These are phyloP conservation scores for Angomonas ambiguus DNA, from an alignment of 208 protist species.

Conservation along the genomic window DNA sequence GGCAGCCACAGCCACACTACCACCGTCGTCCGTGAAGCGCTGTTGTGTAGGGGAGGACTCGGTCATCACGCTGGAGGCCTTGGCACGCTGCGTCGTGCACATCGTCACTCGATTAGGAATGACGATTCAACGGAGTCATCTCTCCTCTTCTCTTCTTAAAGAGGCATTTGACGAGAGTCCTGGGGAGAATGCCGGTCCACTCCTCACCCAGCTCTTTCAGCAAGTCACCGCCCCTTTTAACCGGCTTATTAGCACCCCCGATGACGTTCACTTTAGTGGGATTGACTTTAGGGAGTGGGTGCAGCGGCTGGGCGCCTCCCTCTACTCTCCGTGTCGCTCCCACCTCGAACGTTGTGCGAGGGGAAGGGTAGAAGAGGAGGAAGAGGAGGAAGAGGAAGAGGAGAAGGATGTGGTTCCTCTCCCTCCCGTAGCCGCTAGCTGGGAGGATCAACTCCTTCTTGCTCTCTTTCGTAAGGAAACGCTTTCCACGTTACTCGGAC, in stretches of 20 bases:
- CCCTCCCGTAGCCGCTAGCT: slow-evolving; percentile 8
- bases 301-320: slow-evolving; percentile 8
- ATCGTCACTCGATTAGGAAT: slow-evolving; percentile 24
- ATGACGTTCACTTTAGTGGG: slow-evolving; percentile 31
- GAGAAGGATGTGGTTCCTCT: too few species aligned
- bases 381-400: not conserved
- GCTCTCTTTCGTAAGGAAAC: slow-evolving; percentile 47
- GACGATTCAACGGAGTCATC: not conserved
- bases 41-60: not conserved
- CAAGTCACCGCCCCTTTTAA: slow-evolving; percentile 54
- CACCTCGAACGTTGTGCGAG: not conserved
- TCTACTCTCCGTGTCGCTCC: not conserved
- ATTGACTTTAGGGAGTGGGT: slow-evolving; percentile 48
- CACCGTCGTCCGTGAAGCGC: not conserved
- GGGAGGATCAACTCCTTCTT: slow-evolving; percentile 46
- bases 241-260: slow-evolving; percentile 60
- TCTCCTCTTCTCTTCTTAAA: not conserved
- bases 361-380: not conserved
- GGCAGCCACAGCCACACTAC: too few species aligned
- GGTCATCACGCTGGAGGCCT: slow-evolving; percentile 51
- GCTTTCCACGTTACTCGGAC: slow-evolving; percentile 56
- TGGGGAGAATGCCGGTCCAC: slow-evolving; percentile 17
- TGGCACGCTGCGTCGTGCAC: slow-evolving; percentile 65
- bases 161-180: slow-evolving; percentile 6
- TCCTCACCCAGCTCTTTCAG: slow-evolving; percentile 61